Base-by-base conservation (phyloP, 352 stramenopile genomes). In the Globisporangium uncinulatum region DNA sequence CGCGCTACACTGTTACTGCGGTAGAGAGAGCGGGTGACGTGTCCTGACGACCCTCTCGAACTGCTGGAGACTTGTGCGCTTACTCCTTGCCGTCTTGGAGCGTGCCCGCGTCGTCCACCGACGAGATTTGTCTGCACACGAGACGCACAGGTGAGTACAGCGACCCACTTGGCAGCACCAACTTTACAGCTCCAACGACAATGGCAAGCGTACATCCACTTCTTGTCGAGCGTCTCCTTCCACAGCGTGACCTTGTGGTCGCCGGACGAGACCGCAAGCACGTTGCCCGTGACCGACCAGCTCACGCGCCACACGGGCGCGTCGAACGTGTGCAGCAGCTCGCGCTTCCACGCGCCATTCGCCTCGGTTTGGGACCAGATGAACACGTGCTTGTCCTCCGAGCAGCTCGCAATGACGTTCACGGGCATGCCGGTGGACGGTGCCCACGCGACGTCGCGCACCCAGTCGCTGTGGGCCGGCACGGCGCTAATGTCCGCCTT, bases 221-320 rank as follows among this genome's bases (percentile, higher is more conserved):
- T 94, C 62, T 97, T 97, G 80, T 98, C 92, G 31, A 99, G 80
- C 47, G 78, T 96, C 70, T 98, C 89, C 74, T 99, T 99, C 97
- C 97, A 99, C 4, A 99, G 70, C 45, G 90, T 97, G 6, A 99
- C 97, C 77, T 96, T 91, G 73, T 98, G 90, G 78, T 99, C 96
- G 49, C 96, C 97, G 54, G 92, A 96, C 32, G 92, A 98, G 36
- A 99, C 96, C 9, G 97, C 97, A 39, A 99, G 78, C 50, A 99
- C 92, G 67, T 98, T 98, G 51, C 96, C 97, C 21, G 96, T 99
- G 57, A 99, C 78, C 49, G 87, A 98, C 97, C 97, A 99, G 81
- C 89, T 99, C 51, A 99, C 88, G 68, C 96, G 92, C 97, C 97
- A 99, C 50, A 99, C 96, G 0, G 97, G 94, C 44, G 92, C 91